phyloP scores from a whole-genome alignment of 1,284 basidiomycete genomes.

The Papiliotrema fonsecae region DNA sequence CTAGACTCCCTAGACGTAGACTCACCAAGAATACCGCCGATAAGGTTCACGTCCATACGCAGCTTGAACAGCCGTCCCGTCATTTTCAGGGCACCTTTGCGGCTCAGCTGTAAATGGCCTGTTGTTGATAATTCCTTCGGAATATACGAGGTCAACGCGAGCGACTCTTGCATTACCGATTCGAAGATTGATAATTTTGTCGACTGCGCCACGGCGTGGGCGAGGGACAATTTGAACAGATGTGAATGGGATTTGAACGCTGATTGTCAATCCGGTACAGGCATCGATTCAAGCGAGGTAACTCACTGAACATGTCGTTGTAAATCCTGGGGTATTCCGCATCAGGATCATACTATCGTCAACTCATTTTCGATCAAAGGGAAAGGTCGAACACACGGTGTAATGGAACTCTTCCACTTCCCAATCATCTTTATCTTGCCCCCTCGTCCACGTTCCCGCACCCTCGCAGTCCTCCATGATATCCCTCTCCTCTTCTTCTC shows the following conservation, averaged over 20 bases:
- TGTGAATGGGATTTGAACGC: constrained; percentile 86
- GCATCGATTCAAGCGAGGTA: constrained; percentile 10
- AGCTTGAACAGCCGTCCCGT: constrained; percentile 86
- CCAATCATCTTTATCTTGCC: constrained; percentile 63
- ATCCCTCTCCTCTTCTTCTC: constrained; percentile 66
- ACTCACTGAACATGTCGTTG: constrained; percentile 52
- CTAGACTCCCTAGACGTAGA: background rate
- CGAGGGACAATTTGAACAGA: constrained; percentile 67
- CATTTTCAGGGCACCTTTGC: constrained; percentile 77
- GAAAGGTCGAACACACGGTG: constrained; percentile 53
- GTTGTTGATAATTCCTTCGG: constrained; percentile 77
- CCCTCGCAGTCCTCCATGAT: constrained; percentile 76
- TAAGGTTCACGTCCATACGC: constrained; percentile 83
- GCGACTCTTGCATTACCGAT: constrained; percentile 68
- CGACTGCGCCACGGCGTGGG: constrained; percentile 91
- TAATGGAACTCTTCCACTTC: constrained; percentile 88
- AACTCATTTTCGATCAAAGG: background rate
- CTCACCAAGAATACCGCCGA: constrained; percentile 74
- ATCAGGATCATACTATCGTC: constrained; percentile 68
- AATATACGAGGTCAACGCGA: constrained; percentile 75
- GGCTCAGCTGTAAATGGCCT: constrained; percentile 70
- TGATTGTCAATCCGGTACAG: constrained; percentile 34
- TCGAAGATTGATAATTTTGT: constrained; percentile 89
- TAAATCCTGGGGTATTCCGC: constrained; percentile 83
- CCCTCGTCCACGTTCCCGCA: constrained; percentile 62